phyloP scores from a whole-genome alignment of 2,329 filamentous ascomycete species.

The Aspergillus sergii region DNA sequence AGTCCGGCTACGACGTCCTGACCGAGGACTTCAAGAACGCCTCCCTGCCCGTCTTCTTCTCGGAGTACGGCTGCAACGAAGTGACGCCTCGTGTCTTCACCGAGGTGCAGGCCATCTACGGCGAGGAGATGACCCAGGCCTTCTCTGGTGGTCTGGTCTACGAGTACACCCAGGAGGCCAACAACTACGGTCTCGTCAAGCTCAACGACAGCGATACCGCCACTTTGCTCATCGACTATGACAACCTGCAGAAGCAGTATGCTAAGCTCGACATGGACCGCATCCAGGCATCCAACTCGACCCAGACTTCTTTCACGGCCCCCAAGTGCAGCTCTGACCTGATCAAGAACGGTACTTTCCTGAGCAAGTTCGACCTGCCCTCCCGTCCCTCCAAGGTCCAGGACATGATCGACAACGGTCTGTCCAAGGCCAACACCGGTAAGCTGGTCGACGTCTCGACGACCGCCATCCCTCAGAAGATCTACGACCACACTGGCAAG shows the following conservation, averaged over 20 bases:
- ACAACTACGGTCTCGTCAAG: constrained; percentile 60
- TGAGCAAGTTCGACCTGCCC: constrained; percentile 78
- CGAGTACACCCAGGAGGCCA: constrained; percentile 52
- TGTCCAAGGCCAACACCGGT: constrained; percentile 65
- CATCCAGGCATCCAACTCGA: constrained; percentile 65
- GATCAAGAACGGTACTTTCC: constrained; percentile 69
- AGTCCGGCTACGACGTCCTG: constrained; percentile 59
- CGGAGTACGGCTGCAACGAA: constrained; percentile 67
- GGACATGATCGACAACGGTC: constrained; percentile 74
- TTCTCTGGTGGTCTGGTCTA: constrained; percentile 62
- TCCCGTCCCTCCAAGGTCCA: constrained; percentile 67
- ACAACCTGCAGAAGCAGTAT: constrained; percentile 75
- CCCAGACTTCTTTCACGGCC: constrained; percentile 56
- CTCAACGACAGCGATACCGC: constrained; percentile 61
- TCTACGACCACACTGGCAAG: constrained; percentile 60
- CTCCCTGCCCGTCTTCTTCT: constrained; percentile 66
- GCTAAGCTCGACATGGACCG: constrained; percentile 70
- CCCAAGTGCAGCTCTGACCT: constrained; percentile 68
- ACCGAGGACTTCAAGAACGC: constrained; percentile 61
- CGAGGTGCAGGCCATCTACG: constrained; percentile 64
- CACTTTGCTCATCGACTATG: constrained; percentile 65
- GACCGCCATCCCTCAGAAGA: constrained; percentile 58
- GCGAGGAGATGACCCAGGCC: constrained; percentile 59
- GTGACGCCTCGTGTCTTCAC: constrained; percentile 60
- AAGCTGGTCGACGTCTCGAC: constrained; percentile 64